A percentile compares a stretch with the other conserved stretches of the same genome.
Conservation (phyloP, 192 early-diverging fungal species). For the Umbelopsis sp. region DNA sequence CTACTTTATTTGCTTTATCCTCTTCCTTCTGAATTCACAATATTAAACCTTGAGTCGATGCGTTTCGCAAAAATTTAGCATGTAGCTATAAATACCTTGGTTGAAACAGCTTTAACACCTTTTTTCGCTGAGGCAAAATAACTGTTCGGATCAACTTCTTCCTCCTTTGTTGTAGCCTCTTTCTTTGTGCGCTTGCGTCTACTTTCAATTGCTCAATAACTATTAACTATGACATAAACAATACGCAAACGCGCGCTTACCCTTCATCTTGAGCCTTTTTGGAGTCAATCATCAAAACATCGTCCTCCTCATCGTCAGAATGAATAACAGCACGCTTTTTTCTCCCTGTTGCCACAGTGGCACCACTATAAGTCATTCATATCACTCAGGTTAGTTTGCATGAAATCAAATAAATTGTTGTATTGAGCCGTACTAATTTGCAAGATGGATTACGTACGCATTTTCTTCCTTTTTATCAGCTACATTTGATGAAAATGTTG, state of each 20-base stretch:
- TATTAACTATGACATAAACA: neutral
- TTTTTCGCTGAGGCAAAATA: slow-evolving; percentile 19
- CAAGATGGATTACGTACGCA: too few relatives aligned
- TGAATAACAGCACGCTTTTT: slow-evolving; percentile 15
- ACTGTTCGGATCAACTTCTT: neutral
- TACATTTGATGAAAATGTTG: too few relatives aligned
- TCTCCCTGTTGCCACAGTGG: neutral
- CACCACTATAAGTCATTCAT: too few relatives aligned
- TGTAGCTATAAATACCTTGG: neutral
- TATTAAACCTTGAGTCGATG: too few relatives aligned
- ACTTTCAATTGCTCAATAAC: neutral
- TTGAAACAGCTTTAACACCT: neutral
- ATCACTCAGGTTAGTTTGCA: too few relatives aligned
- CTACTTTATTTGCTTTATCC: neutral
- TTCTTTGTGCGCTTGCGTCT: neutral
- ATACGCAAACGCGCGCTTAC: too few relatives aligned
- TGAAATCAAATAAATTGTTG: too few relatives aligned
- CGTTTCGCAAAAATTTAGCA: too few relatives aligned
- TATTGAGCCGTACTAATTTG: too few relatives aligned
- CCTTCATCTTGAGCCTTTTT: neutral
- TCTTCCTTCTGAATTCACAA: slow-evolving; percentile 6
- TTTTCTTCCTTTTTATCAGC: too few relatives aligned
- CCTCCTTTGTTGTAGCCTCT: neutral
- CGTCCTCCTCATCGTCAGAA: slow-evolving; percentile 4
- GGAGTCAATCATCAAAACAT: neutral